These are phyloP conservation scores for Pyracantha coccinea DNA, from an alignment of 331 rosid species.

Conservation along the genomic window DNA sequence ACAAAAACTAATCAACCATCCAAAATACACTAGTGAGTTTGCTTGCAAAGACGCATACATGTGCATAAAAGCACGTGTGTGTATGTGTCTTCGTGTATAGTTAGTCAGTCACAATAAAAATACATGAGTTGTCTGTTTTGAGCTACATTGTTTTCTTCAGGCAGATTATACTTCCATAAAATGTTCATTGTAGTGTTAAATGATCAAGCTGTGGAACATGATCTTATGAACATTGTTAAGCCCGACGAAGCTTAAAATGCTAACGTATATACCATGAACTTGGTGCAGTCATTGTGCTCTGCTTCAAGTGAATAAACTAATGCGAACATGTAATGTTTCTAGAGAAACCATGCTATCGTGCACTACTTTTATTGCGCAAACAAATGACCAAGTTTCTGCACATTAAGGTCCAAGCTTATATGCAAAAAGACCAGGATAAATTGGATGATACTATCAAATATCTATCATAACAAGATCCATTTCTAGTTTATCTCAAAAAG, in stretches of 20 bases:
- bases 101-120: background rate
- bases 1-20: conserved; percentile 5
- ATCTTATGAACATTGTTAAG: background rate
- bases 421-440: background rate
- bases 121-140: background rate
- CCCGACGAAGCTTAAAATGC: background rate
- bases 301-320: background rate
- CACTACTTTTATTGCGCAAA: background rate
- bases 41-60: background rate
- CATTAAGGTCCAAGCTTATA: background rate
- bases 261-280: background rate
- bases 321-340: background rate
- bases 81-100: background rate
- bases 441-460: background rate
- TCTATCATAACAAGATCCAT: background rate
- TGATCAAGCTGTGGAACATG: background rate
- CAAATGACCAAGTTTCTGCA: background rate
- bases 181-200: background rate
- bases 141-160: background rate
- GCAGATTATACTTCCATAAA: background rate
- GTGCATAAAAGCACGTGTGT: background rate
- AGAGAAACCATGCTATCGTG: background rate
- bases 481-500: background rate
- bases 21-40: background rate
- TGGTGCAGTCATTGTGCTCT: background rate